These are phyloP conservation scores for Chalciporus pseudorubinellus DNA, from an alignment of 768 basidiomycete species.

Conservation along the genomic window DNA sequence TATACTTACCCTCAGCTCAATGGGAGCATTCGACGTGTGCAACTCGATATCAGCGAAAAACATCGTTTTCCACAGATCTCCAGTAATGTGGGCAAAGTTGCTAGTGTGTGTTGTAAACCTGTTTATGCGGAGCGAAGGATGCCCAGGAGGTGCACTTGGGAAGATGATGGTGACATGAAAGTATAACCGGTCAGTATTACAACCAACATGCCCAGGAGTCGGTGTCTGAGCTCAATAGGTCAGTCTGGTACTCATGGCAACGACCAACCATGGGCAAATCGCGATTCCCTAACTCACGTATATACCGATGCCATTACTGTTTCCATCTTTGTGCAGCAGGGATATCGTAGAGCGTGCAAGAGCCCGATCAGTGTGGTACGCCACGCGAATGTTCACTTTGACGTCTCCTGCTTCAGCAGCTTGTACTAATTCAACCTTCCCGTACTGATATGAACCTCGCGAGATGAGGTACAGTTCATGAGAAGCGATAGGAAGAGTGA, in stretches of 20 bases:
- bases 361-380: conserved; percentile 23
- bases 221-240: conserved; percentile 18
- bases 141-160: conserved; percentile 18
- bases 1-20: conserved; percentile 29
- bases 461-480: conserved; percentile 35
- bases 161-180: conserved; percentile 32
- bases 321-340: conserved; percentile 24
- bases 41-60: conserved; percentile 27
- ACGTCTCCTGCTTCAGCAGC: conserved; percentile 13
- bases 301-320: conserved; percentile 36
- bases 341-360: conserved; percentile 33
- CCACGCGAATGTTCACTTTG: conserved; percentile 28
- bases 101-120: conserved; percentile 28
- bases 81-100: conserved; percentile 30
- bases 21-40: conserved; percentile 21
- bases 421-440: conserved; percentile 20
- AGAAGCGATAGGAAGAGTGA: conserved; percentile 30
- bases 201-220: not conserved
- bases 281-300: conserved; percentile 29
- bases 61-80: conserved; percentile 27
- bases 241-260: not conserved
- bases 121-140: conserved; percentile 23
- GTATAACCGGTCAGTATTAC: conserved; percentile 14
- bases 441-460: conserved; percentile 28
- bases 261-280: not conserved